Percentiles rank a stretch among this genome's conserved stretches.
phyloP scores from a whole-genome alignment of 345 rosid genomes.

The Geranium rotundifolium region DNA sequence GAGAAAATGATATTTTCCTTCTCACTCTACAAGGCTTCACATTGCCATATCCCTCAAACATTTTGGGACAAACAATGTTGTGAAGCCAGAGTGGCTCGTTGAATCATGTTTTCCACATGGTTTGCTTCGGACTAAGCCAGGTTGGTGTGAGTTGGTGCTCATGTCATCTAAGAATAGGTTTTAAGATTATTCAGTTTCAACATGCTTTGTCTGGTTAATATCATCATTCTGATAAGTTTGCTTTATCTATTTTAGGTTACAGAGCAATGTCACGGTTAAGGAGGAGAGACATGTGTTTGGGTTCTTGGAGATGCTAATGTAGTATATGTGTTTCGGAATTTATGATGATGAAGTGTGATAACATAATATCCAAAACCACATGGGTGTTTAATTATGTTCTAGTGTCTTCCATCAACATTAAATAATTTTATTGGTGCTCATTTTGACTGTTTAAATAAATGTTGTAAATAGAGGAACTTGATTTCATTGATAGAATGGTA shows the following conservation, averaged over 20 bases:
- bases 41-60: no score
- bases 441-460: no score
- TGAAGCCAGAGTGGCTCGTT: conserved; percentile 5
- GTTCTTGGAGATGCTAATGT: background rate
- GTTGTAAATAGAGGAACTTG: no score
- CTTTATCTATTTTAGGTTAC: background rate
- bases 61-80: conserved; percentile 2
- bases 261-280: background rate
- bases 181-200: background rate
- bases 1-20: conserved; percentile 13
- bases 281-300: background rate
- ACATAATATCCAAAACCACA: no score
- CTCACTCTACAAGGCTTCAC: conserved; percentile 21
- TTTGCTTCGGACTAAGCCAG: background rate
- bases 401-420: no score
- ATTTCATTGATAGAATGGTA: no score
- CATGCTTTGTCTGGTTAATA: background rate
- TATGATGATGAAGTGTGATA: no score
- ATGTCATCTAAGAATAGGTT: no score
- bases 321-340: background rate
- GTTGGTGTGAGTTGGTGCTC: no score
- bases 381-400: no score
- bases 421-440: no score
- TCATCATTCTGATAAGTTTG: no score
- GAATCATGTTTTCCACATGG: background rate